Conservation (phyloP, 192 early-diverging fungal genomes). For the Gryganskiella cystojenkinii region DNA sequence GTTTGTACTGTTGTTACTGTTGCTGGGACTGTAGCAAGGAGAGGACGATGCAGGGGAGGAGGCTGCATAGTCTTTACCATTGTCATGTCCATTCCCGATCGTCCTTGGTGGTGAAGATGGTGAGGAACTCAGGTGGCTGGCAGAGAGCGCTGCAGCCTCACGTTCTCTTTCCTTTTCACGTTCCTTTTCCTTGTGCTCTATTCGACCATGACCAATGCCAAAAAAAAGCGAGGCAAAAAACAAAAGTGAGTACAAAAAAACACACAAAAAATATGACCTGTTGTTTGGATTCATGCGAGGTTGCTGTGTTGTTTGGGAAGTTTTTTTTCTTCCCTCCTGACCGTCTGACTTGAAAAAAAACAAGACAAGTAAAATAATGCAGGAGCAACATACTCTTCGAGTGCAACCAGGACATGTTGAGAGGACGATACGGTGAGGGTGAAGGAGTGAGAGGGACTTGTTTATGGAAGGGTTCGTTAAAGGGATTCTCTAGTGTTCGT, state of each 20-base stretch:
- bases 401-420: conserved; percentile 51
- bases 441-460: no score
- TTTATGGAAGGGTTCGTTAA: no score
- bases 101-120: conserved; percentile 22
- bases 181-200: conserved; percentile 51
- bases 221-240: background rate
- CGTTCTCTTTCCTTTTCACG: conserved; percentile 42
- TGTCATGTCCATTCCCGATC: background rate
- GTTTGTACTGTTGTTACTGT: background rate
- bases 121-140: conserved; percentile 25
- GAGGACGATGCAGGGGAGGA: conserved; percentile 10
- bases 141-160: conserved; percentile 31
- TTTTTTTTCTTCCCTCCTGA: background rate
- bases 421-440: background rate
- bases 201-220: background rate
- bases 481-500: no score
- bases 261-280: background rate
- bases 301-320: background rate
- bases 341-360: background rate
- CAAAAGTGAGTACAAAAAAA: background rate
- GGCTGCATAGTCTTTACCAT: background rate
- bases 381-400: conserved; percentile 39
- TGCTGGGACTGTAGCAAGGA: conserved; percentile 57
- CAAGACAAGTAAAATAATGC: background rate
- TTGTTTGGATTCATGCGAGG: background rate